These are phyloP conservation scores for Beauveria bassiana DNA, from an alignment of 2,329 filamentous ascomycete species.

Conservation along the genomic window DNA sequence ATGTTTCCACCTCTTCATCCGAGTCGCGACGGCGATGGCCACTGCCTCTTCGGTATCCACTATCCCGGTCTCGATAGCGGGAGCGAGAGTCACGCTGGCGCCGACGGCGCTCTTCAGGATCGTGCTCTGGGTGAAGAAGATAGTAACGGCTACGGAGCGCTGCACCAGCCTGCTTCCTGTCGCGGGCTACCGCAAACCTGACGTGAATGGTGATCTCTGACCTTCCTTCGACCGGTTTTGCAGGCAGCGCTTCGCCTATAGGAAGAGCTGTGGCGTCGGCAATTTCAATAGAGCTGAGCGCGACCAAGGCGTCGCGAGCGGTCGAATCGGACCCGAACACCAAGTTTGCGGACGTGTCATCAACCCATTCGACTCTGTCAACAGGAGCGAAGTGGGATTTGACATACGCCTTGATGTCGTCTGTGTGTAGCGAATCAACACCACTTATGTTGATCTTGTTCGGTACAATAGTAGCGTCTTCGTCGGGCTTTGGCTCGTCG, in stretches of 20 bases:
- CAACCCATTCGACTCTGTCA: constrained; percentile 80
- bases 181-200: constrained; percentile 62
- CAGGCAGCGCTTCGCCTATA: constrained; percentile 56
- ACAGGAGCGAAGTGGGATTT: constrained; percentile 55
- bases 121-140: constrained; percentile 81
- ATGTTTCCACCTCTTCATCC: constrained; percentile 46
- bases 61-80: constrained; percentile 55
- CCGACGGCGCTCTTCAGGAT: constrained; percentile 65
- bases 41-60: constrained; percentile 24
- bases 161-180: constrained; percentile 74
- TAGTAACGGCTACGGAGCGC: constrained; percentile 83
- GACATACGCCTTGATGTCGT: constrained; percentile 71
- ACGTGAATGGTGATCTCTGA: constrained; percentile 64
- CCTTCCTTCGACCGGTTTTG: constrained; percentile 60
- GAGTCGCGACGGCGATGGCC: constrained; percentile 38
- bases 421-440: constrained; percentile 71
- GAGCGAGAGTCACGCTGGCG: constrained; percentile 49
- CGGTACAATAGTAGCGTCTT: constrained; percentile 21
- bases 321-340: constrained; percentile 55
- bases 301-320: constrained; percentile 47
- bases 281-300: constrained; percentile 45
- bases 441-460: constrained; percentile 77
- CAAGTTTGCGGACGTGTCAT: constrained; percentile 84
- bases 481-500: constrained; percentile 20
- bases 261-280: constrained; percentile 48